Evolutionary conservation across 2,329 filamentous ascomycete species (phyloP).

Genomic region (Cercospora brassicicola): DNA sequence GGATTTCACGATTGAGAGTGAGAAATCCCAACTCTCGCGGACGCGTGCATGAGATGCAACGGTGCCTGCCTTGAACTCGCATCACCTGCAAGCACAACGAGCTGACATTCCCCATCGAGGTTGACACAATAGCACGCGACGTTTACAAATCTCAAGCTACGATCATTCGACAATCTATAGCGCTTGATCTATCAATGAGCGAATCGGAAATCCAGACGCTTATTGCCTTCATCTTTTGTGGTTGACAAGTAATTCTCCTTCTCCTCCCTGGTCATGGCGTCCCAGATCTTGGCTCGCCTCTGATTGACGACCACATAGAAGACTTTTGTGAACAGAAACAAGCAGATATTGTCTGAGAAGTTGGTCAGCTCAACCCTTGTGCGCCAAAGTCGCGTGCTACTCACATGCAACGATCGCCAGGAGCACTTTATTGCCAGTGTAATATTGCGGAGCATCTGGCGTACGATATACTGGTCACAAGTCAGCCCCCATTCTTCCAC

Average conservation of each 20-base stretch:
- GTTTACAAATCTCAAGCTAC: neutral
- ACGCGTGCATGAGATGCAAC: no score
- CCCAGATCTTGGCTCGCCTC: conserved; percentile 46
- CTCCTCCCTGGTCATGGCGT: conserved; percentile 52
- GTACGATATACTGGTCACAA: conserved; percentile 52
- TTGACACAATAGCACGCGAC: neutral
- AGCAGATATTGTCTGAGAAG: conserved; percentile 48
- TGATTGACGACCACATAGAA: conserved; percentile 57
- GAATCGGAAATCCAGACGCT: conserved; percentile 46
- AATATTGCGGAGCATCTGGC: conserved; percentile 57
- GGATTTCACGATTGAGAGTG: neutral
- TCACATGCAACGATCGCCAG: conserved; percentile 48
- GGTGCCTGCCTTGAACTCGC: neutral
- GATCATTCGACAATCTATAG: neutral
- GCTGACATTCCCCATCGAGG: neutral
- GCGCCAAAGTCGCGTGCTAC: neutral
- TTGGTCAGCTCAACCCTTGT: neutral
- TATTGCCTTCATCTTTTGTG: conserved; percentile 43
- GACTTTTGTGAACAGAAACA: conserved; percentile 55
- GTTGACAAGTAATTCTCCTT: conserved; percentile 51
- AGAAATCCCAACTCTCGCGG: no score
- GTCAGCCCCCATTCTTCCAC: neutral
- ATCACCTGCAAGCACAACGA: neutral
- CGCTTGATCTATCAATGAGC: conserved; percentile 19
- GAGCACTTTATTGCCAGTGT: conserved; percentile 55